Base-by-base conservation (phyloP, 208 protist species). In the Trypanosoma caninum region DNA sequence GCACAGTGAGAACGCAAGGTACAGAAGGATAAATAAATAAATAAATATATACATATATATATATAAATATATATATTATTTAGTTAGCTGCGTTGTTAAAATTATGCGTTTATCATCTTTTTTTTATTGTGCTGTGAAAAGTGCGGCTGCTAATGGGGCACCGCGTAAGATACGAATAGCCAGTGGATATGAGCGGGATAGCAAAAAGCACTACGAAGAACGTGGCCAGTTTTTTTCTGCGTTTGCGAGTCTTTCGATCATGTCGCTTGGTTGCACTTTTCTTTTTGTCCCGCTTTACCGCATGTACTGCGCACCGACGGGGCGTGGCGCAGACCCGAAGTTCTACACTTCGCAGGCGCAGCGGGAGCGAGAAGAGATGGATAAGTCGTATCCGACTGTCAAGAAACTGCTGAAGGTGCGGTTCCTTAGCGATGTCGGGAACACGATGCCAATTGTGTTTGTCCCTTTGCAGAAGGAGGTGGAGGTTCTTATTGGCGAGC, bases 391-490 rank as follows among this genome's bases (percentile, higher is more conserved):
- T 55, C 83, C 83, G 0, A 72, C 84, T 16, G 58, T 77, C 7
- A 89, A 92, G 77, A 91, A 88, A 67, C 73, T 93, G 46, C 71
- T 92, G 25, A 87, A 90, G 70, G 83, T 95, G 33, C 76, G 84
- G 22, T 93, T 93, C 59, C 69, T 92, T 2, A 87, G 82, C 27
- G 83, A 91, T 48, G 84, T 90, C 22, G 89, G 89, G 40, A 91
- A 91, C 70, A 93, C 86, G 27, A 94, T 94, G 84, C 89, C 89
- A 5, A 89, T 95, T 55, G 82, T 82, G 33, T 95, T 95, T 70
- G 86, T 95, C n/a, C 89, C 89, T 22, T 60, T 95, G 51, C 89
- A 95, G 72, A 91, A 84, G 74, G 76, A 85, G 64, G 78, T 93
- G 58, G 86, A 96, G 71, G 80, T 90, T 66, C 83, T 96, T 35